Base-by-base conservation (phyloP, 164 flowering plant genomes). In the Kalanchoe fedtschenkoi region DNA sequence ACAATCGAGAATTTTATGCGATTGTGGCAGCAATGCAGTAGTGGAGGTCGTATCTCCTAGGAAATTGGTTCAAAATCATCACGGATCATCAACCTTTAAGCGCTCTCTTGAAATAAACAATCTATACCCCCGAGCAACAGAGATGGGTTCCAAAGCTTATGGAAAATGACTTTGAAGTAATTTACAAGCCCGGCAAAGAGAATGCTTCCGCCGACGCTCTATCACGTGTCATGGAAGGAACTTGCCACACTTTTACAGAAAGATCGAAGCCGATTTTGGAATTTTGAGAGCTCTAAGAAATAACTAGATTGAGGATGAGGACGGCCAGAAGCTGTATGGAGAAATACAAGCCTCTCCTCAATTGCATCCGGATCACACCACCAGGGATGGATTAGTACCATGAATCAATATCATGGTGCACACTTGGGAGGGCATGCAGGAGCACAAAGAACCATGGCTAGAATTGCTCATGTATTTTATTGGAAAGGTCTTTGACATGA, bases 121-220 rank as follows among this genome's bases (percentile, higher is more conserved):
- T 55, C 5, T 0, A 44, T 1, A 58, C 63, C 1, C 51, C 44
- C 1, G 39, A 44, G 6, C 67, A 68, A 29, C 66, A 58, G 11
- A 62, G 63, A 38, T 63, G 71, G 63, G 35, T 68, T 10, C 8
- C 32, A 2, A 63, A 63, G 17, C 11, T 69, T 2, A 3, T 64
- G 54, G 71, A 67, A 0, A 44, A 33, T 22, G 43, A 51, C n/a
- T 51, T 8, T 33, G 58, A 47, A 13, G 22, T 63, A 2, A 5
- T 8, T 14, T 63, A 63, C 29, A 39, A 28, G 2, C 24, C 51
- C 13, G 44, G 70, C 5, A 0, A n/a, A 3, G 15, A 26, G 10
- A 62, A 67, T 30, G 11, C 13, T 2, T 60, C 30, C 5, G 54
- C 7, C 2, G 54, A 61, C 43, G 34, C 34, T 3, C 35, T 61